A percentile compares a stretch with the other conserved stretches of the same genome.
Conservation (phyloP, 2,329 filamentous ascomycete species). For the Fonsecaea nubica region DNA sequence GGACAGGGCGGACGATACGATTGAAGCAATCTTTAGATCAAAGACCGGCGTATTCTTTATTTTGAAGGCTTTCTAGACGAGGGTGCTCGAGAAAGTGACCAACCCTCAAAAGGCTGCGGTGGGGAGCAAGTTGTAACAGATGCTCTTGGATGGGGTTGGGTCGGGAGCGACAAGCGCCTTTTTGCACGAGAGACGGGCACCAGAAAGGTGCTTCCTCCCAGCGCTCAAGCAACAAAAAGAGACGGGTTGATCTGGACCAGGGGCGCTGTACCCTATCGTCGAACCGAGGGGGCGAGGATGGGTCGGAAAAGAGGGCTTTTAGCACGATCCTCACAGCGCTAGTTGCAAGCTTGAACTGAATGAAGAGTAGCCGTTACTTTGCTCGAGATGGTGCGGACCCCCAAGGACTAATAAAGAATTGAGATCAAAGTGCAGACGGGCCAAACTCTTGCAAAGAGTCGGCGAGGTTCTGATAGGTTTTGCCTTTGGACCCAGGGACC, state of each 20-base stretch:
- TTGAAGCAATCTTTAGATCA: conserved; percentile 40
- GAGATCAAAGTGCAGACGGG: conserved; percentile 21
- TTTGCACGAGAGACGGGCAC: conserved; percentile 32
- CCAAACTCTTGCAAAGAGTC: conserved; percentile 18
- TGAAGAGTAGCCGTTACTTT: conserved; percentile 32
- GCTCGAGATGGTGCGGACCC: conserved; percentile 34
- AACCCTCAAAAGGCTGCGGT: conserved; percentile 32
- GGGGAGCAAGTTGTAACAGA: conserved; percentile 32
- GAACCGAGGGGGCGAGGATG: conserved; percentile 32
- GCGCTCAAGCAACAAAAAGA: conserved; percentile 25
- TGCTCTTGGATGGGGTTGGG: conserved; percentile 25
- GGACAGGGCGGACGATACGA: conserved; percentile 36
- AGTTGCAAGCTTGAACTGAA: conserved; percentile 33
- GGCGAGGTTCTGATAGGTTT: conserved; percentile 20
- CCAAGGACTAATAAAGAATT: conserved; percentile 34
- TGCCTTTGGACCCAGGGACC: conserved; percentile 23
- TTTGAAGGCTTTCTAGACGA: conserved; percentile 37
- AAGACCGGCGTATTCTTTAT: conserved; percentile 39
- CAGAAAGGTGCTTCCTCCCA: conserved; percentile 35
- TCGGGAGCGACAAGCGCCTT: conserved; percentile 34
- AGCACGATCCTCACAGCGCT: conserved; percentile 31
- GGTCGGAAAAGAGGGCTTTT: conserved; percentile 32
- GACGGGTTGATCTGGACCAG: conserved; percentile 35
- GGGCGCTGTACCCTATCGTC: conserved; percentile 29
- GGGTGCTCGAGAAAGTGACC: conserved; percentile 27